Conservation (phyloP, 106 monocot genomes). For the Dioscorea zingiberensis region DNA sequence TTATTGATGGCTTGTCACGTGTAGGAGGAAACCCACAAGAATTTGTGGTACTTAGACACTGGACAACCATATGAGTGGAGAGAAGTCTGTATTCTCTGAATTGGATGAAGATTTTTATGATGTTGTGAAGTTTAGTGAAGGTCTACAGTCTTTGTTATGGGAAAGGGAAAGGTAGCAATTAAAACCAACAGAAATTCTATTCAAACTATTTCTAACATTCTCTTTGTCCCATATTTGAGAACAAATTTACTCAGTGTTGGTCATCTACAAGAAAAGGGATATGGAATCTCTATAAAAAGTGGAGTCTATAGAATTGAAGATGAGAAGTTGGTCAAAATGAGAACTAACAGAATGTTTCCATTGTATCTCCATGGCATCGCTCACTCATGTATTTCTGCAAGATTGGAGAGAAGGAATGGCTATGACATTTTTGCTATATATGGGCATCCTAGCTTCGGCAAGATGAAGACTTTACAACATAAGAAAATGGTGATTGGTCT, state of each 20-base stretch:
- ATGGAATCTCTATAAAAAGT: conserved; percentile 9
- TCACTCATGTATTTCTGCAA: too few species aligned
- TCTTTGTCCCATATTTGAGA: conserved; percentile 4
- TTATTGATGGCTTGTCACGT: conserved; percentile 16
- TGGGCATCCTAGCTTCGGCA: too few species aligned
- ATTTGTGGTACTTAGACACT: conserved; percentile 12
- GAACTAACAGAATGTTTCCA: too few species aligned
- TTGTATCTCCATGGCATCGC: too few species aligned
- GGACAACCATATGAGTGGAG: conserved; percentile 5
- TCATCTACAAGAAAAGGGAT: conserved; percentile 13
- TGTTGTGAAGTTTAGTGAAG: conserved; percentile 24
- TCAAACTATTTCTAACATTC: conserved; percentile 10
- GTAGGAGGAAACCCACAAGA: not conserved
- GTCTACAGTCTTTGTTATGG: conserved; percentile 16
- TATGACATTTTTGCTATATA: too few species aligned
- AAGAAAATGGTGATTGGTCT: too few species aligned
- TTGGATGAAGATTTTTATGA: conserved; percentile 17
- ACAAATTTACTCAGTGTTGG: conserved; percentile 9
- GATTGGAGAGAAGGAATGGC: too few species aligned
- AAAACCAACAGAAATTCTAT: not conserved
- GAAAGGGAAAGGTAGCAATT: not conserved
- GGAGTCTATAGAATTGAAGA: not conserved
- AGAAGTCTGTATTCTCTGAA: conserved; percentile 11
- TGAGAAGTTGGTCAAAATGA: too few species aligned
- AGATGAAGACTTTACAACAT: too few species aligned